These are phyloP conservation scores for Angophora floribunda DNA, from an alignment of 345 rosid genomes.

Conservation along the genomic window DNA sequence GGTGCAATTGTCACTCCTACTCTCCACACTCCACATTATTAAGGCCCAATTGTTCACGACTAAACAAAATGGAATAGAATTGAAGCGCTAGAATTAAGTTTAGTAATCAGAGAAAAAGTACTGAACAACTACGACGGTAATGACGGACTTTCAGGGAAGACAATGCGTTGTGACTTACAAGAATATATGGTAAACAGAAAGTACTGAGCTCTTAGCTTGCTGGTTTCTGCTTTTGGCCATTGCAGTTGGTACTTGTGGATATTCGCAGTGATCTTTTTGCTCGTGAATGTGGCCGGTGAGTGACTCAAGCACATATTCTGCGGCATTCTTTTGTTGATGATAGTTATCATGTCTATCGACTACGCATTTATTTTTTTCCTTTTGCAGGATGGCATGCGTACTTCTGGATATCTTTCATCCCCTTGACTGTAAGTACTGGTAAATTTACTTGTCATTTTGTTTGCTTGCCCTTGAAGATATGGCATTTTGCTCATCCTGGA, in stretches of 20 bases:
- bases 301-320: background rate
- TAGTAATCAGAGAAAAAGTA: too few species aligned
- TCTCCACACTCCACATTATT: background rate
- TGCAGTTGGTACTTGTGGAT: conserved; percentile 93
- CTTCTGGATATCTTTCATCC: conserved; percentile 69
- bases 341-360: background rate
- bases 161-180: background rate
- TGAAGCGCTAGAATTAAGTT: background rate
- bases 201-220: background rate
- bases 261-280: conserved; percentile 61
- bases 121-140: too few species aligned
- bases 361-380: background rate
- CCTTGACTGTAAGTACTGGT: conserved; percentile 42
- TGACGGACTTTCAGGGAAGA: background rate
- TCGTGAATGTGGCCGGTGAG: conserved; percentile 61
- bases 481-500: background rate
- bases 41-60: background rate
- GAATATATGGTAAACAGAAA: background rate
- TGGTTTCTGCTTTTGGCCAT: background rate
- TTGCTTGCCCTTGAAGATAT: background rate
- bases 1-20: background rate
- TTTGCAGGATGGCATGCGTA: conserved; percentile 67
- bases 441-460: background rate
- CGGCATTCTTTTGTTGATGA: background rate
- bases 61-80: background rate